Conservation (phyloP, 306 rosid genomes). For the Macrotyloma uniflorum region DNA sequence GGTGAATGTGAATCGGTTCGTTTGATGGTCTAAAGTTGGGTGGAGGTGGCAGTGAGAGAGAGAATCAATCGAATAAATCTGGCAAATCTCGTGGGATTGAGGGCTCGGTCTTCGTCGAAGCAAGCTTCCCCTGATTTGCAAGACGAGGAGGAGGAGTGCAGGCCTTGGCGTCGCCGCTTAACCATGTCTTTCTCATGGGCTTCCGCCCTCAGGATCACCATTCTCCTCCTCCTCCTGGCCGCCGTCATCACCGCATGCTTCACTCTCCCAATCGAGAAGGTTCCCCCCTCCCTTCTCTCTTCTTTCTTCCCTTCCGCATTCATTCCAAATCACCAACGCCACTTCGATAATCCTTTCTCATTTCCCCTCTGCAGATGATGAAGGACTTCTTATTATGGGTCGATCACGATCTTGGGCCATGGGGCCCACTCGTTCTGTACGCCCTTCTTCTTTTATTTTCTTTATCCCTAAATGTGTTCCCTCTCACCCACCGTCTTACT, state of each 20-base stretch:
- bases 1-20: neutral
- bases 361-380: conserved; percentile 59
- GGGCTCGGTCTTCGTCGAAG: conserved; percentile 86
- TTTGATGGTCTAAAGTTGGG: conserved; percentile 34
- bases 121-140: conserved; percentile 48
- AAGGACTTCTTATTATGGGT: conserved; percentile 94
- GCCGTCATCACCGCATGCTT: conserved; percentile 69
- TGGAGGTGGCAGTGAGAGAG: neutral
- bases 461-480: neutral
- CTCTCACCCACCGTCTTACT: no score
- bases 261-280: conserved; percentile 92
- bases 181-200: conserved; percentile 73
- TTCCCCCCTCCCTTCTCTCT: conserved; percentile 8
- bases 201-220: conserved; percentile 69
- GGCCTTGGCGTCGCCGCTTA: conserved; percentile 77
- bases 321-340: no score
- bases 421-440: conserved; percentile 96
- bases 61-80: conserved; percentile 45
- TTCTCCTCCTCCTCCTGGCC: conserved; percentile 68
- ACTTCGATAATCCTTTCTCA: neutral
- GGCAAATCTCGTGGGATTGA: conserved; percentile 79
- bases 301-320: neutral
- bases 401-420: conserved; percentile 84
- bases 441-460: conserved; percentile 25
- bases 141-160: conserved; percentile 67